These are phyloP conservation scores for Colletotrichum cereale DNA, from an alignment of 2,329 filamentous ascomycete species.

Conservation along the genomic window DNA sequence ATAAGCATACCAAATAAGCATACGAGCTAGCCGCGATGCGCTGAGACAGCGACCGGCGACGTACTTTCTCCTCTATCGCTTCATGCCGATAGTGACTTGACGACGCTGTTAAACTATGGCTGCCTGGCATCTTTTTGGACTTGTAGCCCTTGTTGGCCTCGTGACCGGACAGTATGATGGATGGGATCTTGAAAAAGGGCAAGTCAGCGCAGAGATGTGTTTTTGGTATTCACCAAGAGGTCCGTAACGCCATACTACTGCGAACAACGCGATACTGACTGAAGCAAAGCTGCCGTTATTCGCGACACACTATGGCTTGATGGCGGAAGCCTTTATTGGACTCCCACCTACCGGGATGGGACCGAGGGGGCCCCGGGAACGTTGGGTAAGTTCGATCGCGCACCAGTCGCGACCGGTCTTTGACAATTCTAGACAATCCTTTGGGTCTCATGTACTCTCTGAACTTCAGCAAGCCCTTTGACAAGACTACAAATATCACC, in stretches of 20 bases:
- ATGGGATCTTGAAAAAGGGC: slow-evolving; percentile 59
- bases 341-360: slow-evolving; percentile 53
- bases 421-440: slow-evolving; percentile 60
- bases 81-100: neutral
- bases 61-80: slow-evolving; percentile 2
- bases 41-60: slow-evolving; percentile 10
- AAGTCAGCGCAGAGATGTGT: slow-evolving; percentile 72
- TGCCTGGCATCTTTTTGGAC: slow-evolving; percentile 40
- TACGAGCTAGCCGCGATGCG: slow-evolving; percentile 3
- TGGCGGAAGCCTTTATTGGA: slow-evolving; percentile 70
- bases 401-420: slow-evolving; percentile 26
- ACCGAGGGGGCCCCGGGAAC: slow-evolving; percentile 55
- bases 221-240: slow-evolving; percentile 64
- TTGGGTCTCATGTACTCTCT: slow-evolving; percentile 67
- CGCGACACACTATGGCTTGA: slow-evolving; percentile 75
- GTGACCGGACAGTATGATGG: slow-evolving; percentile 57
- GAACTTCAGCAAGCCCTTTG: slow-evolving; percentile 70
- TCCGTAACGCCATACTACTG: slow-evolving; percentile 41
- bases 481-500: slow-evolving; percentile 65
- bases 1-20: slow-evolving; percentile 30
- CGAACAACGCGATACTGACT: neutral
- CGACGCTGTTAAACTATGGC: neutral
- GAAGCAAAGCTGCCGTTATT: slow-evolving; percentile 63
- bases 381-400: slow-evolving; percentile 56
- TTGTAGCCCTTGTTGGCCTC: slow-evolving; percentile 46